Evolutionary conservation across 1,284 basidiomycete genomes (phyloP), one percentile per base, ranked within the genome.

Genomic region (Rhodotorula sp.): DNA sequence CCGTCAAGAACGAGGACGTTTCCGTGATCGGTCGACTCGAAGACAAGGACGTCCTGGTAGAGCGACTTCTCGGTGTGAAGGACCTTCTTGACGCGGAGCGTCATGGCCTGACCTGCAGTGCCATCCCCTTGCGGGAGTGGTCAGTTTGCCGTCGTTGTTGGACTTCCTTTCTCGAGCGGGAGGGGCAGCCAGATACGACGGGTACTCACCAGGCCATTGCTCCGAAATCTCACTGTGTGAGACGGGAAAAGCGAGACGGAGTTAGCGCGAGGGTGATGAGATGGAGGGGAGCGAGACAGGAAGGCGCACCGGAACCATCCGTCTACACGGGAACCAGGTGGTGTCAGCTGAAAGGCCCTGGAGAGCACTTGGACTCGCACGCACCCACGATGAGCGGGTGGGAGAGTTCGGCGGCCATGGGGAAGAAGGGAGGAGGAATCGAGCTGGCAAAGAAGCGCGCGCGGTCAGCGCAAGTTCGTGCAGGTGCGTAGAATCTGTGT

Each of bases 1-100:
- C 94, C 93, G 81, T 99, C 96, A 55, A 99, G 88, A 58, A 96
- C 90, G 72, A 99, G 87, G 59, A 99, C 94, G 79, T 98, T 98
- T 48, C 95, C 95, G 80, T 90, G 95, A 4, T 92, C 91, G 82
- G 90, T 91, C 0, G 91, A 94, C 82, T 94, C 89, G 79, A 97
- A 97, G 67, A 97, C 93, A 65, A 97, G 88, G 63, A 97, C 94
- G 78, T 99, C 94, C 84, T 98, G 90, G 84, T 88, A 99, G 68
- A 90, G 84, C 19, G 92, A 94, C 83, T 91, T 89, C 82, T 99
- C 95, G 77, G 89, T 85, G 82, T 99, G 95, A 72, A 99, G 85
- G 77, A 99, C 91, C 84, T 92, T 90, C 83, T 91, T 91, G 83
- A 99, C 94, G 83, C 91, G 90, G 79, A 97, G 84, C 70, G 91